Evolutionary conservation across 1,284 basidiomycete species (phyloP).

Genomic region (Inonotus obliquus): DNA sequence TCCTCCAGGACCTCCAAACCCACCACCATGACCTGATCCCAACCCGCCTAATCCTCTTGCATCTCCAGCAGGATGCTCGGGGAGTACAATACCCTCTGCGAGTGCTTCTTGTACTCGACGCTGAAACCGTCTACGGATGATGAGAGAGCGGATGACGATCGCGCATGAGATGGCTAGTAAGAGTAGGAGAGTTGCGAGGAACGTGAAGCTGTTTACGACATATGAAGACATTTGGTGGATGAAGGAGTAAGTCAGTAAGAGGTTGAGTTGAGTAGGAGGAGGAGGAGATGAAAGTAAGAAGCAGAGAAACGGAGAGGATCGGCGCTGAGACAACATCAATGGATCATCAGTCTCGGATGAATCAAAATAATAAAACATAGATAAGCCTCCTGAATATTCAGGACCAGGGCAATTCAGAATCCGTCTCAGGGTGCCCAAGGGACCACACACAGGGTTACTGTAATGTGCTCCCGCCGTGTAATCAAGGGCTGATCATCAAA

Average conservation of each 20-base stretch:
- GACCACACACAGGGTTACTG: too few relatives aligned
- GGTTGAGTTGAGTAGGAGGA: background rate
- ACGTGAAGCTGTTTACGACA: constrained; percentile 30
- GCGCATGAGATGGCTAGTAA: constrained; percentile 31
- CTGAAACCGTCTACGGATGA: constrained; percentile 28
- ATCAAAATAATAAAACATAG: too few relatives aligned
- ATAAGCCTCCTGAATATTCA: too few relatives aligned
- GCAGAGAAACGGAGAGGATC: background rate
- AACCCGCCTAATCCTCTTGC: background rate
- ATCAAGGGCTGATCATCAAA: too few relatives aligned
- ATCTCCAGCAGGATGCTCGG: background rate
- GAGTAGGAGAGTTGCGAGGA: constrained; percentile 31
- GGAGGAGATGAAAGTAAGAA: background rate
- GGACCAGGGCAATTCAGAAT: too few relatives aligned
- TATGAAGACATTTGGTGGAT: background rate
- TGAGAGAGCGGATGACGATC: constrained; percentile 35
- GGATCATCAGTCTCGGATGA: background rate
- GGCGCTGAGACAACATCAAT: background rate
- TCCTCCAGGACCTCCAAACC: background rate
- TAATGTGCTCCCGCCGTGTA: too few relatives aligned
- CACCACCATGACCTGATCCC: background rate
- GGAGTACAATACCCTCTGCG: constrained; percentile 28
- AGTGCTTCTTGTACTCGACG: constrained; percentile 33
- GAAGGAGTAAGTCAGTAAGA: background rate
- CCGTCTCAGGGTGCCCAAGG: too few relatives aligned